A percentile compares a stretch with the other conserved stretches of the same genome.
Conservation (phyloP, 306 rosid genomes). For the Lathyrus tuberosus region DNA sequence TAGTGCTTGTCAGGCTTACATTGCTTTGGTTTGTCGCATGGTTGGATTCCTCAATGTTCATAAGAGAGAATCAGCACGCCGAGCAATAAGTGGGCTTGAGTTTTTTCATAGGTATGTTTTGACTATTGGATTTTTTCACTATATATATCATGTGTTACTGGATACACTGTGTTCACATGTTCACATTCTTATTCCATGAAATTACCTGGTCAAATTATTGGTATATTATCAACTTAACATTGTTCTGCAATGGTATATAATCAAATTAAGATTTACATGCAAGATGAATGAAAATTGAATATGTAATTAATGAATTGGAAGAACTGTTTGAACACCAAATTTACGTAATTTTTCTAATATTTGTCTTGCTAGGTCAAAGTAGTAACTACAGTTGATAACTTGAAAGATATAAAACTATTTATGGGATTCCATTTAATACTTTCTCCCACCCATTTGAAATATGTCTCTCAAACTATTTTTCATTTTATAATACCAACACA, state of each 20-base stretch:
- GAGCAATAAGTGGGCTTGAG: conserved; percentile 90
- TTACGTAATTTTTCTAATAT: background rate
- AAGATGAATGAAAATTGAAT: background rate
- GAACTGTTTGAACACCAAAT: background rate
- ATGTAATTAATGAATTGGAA: background rate
- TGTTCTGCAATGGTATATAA: conserved; percentile 1
- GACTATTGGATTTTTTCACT: conserved; percentile 16
- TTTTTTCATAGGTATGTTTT: conserved; percentile 86
- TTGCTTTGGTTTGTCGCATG: conserved; percentile 94
- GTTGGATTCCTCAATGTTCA: conserved; percentile 92
- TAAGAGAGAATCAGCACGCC: conserved; percentile 85
- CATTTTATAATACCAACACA: no score
- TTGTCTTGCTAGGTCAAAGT: background rate
- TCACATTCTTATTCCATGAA: conserved; percentile 16
- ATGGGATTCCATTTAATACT: background rate
- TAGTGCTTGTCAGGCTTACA: conserved; percentile 92
- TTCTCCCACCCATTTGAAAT: no score
- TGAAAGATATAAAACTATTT: background rate
- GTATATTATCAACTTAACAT: conserved; percentile 3
- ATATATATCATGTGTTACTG: conserved; percentile 6
- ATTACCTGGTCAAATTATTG: background rate
- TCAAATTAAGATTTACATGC: background rate
- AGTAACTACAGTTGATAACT: background rate
- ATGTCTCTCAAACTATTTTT: no score
- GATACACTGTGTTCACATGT: background rate